These are phyloP conservation scores for Lachnum nothofagi DNA, from an alignment of 2,329 filamentous ascomycete genomes.

Conservation along the genomic window DNA sequence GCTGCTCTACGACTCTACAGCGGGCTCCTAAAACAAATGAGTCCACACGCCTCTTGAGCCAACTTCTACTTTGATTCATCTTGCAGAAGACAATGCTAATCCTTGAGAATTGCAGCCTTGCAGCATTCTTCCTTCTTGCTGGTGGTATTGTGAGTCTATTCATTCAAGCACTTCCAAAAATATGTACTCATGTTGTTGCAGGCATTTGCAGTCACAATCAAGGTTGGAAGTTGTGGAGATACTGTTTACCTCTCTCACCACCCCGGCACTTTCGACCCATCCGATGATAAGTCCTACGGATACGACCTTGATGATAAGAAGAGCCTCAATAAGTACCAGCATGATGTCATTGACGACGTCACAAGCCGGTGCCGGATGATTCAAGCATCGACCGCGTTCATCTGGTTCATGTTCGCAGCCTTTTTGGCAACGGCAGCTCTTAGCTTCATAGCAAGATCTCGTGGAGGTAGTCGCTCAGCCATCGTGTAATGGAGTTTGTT, in stretches of 20 bases:
- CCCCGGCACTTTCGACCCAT: constrained; percentile 8
- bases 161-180: too few relatives aligned
- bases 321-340: neutral
- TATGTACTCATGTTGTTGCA: constrained; percentile 8
- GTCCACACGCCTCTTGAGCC: too few relatives aligned
- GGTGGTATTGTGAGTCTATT: constrained; percentile 24
- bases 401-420: constrained; percentile 24
- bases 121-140: constrained; percentile 26
- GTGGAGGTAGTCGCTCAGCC: constrained; percentile 7
- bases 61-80: too few relatives aligned
- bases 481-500: constrained; percentile 20
- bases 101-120: too few relatives aligned
- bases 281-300: constrained; percentile 4
- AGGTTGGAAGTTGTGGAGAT: constrained; percentile 22
- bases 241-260: constrained; percentile 8
- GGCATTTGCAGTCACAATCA: constrained; percentile 25
- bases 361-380: constrained; percentile 16
- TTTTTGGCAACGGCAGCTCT: constrained; percentile 18
- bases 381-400: constrained; percentile 24
- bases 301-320: neutral
- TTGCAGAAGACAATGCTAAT: too few relatives aligned
- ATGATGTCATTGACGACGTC: constrained; percentile 4
- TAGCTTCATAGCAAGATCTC: constrained; percentile 11
- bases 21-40: too few relatives aligned
- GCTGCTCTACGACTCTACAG: too few relatives aligned